Conservation (phyloP, 2,329 filamentous ascomycete genomes). For the Nemania sp. region DNA sequence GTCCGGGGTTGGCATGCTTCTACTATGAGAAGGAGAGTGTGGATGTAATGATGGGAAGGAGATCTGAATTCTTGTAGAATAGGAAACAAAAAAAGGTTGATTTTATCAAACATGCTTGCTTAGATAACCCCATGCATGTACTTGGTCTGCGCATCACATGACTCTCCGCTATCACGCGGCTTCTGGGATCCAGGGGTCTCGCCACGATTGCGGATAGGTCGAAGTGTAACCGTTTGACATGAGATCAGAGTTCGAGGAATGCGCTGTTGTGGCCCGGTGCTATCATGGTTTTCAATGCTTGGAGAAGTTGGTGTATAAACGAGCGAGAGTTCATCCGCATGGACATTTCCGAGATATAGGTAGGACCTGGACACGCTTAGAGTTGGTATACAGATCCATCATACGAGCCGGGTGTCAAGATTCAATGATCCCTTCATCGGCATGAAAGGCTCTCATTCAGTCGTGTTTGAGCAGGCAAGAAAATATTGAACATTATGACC, state of each 20-base stretch:
- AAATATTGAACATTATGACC: not conserved
- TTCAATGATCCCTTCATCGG: not conserved
- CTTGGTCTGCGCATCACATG: not conserved
- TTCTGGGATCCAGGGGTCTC: not conserved
- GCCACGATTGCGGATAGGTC: not conserved
- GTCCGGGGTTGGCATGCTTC: conserved; percentile 58
- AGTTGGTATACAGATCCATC: too few relatives aligned
- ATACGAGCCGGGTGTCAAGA: too few relatives aligned
- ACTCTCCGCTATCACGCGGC: not conserved
- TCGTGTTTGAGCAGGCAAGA: not conserved
- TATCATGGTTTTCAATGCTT: conserved; percentile 3
- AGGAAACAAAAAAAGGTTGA: conserved; percentile 2
- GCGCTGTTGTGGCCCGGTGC: conserved; percentile 2
- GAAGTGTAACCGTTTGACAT: not conserved
- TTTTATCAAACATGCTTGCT: too few relatives aligned
- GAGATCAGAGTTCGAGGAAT: conserved; percentile 9
- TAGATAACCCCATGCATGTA: too few relatives aligned
- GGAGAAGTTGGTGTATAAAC: not conserved
- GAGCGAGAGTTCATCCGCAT: not conserved
- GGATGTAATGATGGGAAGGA: conserved; percentile 8
- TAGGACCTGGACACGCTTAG: too few relatives aligned
- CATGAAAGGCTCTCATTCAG: not conserved
- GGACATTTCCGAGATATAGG: too few relatives aligned
- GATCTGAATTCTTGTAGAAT: conserved; percentile 13
- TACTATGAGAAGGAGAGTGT: conserved; percentile 53